These are phyloP conservation scores for Linnemannia exigua DNA, from an alignment of 192 early-diverging fungal genomes.

Conservation along the genomic window DNA sequence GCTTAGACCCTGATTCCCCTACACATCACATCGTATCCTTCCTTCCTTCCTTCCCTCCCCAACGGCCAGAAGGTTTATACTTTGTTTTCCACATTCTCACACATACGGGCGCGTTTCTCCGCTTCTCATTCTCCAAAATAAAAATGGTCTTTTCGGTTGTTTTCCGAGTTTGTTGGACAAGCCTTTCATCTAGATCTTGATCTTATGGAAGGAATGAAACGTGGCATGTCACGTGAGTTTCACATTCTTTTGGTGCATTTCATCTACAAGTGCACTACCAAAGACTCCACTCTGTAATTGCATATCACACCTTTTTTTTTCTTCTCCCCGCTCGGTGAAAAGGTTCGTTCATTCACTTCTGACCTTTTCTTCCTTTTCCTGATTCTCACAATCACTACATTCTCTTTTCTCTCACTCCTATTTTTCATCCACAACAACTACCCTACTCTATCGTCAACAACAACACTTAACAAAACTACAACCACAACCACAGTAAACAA, in stretches of 20 bases:
- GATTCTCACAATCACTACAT: background rate
- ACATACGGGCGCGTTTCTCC: background rate
- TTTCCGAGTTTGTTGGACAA: background rate
- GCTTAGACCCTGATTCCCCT: background rate
- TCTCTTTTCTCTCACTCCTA: background rate
- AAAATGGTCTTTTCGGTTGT: background rate
- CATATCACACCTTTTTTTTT: background rate
- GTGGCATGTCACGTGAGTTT: background rate
- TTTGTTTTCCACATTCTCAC: background rate
- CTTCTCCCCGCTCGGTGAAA: background rate
- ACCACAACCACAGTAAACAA: conserved; percentile 39
- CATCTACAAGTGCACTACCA: background rate
- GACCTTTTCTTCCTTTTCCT: background rate
- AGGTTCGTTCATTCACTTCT: background rate
- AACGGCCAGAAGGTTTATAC: background rate
- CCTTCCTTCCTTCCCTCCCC: background rate
- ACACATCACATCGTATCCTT: background rate
- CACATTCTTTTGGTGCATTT: background rate
- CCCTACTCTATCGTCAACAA: background rate
- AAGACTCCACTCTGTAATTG: background rate
- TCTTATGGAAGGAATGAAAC: background rate
- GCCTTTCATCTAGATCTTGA: background rate
- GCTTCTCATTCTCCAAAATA: background rate
- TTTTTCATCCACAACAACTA: background rate
- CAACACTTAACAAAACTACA: background rate